Conservation (phyloP, 2,329 filamentous ascomycete species). For the Ceratocystis lukuohia region DNA sequence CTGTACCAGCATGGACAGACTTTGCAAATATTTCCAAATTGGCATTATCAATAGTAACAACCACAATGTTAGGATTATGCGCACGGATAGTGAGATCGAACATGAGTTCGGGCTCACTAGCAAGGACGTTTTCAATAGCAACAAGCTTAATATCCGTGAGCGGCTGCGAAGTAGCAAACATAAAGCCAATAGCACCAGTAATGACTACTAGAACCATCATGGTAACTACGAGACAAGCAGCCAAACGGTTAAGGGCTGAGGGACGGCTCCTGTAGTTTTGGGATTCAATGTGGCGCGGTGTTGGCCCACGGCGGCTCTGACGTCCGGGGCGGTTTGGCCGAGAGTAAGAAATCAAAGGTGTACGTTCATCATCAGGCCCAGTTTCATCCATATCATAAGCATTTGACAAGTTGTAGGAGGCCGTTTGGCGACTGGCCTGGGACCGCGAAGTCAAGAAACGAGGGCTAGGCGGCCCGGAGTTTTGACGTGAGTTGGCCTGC, state of each 20-base stretch:
- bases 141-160: conserved; percentile 65
- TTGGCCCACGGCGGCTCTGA: conserved; percentile 37
- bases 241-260: conserved; percentile 57
- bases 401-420: conserved; percentile 45
- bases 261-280: conserved; percentile 51
- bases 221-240: conserved; percentile 75
- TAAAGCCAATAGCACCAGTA: conserved; percentile 73
- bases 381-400: conserved; percentile 71
- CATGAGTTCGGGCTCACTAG: conserved; percentile 90
- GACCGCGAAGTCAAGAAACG: conserved; percentile 33
- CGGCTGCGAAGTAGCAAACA: conserved; percentile 83
- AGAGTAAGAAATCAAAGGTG: conserved; percentile 56
- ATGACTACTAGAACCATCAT: conserved; percentile 70
- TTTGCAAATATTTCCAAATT: conserved; percentile 92
- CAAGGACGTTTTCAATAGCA: conserved; percentile 77
- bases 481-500: conserved; percentile 44
- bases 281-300: conserved; percentile 58
- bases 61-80: conserved; percentile 83
- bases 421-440: conserved; percentile 33
- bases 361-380: conserved; percentile 73
- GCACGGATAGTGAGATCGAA: conserved; percentile 79
- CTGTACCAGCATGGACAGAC: conserved; percentile 70
- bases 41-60: conserved; percentile 71
- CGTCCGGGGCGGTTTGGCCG: conserved; percentile 33
- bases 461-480: conserved; percentile 58